These are phyloP conservation scores for Petunia hybrid DNA, from an alignment of 305 asterid species.

Conservation along the genomic window DNA sequence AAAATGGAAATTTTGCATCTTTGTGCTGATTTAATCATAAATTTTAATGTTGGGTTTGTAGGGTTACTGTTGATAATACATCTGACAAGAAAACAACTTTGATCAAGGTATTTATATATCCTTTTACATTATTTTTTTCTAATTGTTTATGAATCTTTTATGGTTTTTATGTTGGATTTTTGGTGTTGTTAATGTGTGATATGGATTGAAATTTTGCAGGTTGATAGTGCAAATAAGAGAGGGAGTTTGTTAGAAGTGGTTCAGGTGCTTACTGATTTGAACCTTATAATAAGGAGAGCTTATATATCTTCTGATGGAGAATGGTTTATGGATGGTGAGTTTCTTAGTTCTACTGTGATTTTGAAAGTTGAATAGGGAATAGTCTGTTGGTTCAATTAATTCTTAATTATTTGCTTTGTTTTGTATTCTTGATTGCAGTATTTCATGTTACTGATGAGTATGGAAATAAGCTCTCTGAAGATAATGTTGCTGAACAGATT, in stretches of 20 bases:
- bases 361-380: neutral
- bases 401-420: neutral
- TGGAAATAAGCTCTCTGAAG: constrained; percentile 47
- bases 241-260: constrained; percentile 67
- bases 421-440: constrained; percentile 37
- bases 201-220: constrained; percentile 39
- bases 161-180: neutral
- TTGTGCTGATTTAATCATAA: constrained; percentile 10
- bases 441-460: constrained; percentile 52
- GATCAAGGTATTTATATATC: constrained; percentile 46
- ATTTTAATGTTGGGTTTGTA: constrained; percentile 31
- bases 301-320: constrained; percentile 89
- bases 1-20: neutral
- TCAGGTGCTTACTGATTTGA: constrained; percentile 84
- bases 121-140: neutral
- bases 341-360: neutral
- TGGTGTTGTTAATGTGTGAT: neutral
- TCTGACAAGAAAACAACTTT: constrained; percentile 56
- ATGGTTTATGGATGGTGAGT: constrained; percentile 91
- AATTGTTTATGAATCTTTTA: neutral
- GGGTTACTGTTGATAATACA: constrained; percentile 56
- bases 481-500: constrained; percentile 46
- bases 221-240: constrained; percentile 56
- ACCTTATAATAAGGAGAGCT: constrained; percentile 72
- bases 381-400: neutral